Conservation (phyloP, 805 yeast species). For the Metahyphopichia silvanorum region DNA sequence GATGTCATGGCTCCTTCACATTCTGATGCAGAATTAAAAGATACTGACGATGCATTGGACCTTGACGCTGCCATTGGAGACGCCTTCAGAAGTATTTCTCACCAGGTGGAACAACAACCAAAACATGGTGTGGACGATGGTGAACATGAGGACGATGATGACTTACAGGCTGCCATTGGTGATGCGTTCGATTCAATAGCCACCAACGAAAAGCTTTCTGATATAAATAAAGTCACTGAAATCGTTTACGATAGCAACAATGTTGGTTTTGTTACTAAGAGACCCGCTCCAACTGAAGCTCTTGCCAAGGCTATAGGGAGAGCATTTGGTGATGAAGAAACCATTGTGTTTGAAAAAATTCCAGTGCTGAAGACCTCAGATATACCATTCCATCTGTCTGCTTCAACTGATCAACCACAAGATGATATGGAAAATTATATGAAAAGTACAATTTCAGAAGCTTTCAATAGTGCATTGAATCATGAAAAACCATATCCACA, state of each 20-base stretch:
- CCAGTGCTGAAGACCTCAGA: conserved; percentile 8
- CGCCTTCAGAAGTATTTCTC: conserved; percentile 6
- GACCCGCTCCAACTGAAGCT: conserved; percentile 2
- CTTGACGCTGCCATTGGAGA: conserved; percentile 12
- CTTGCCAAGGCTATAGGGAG: conserved; percentile 15
- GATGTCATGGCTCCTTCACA: too few relatives aligned
- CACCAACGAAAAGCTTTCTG: too few relatives aligned
- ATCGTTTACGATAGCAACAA: not conserved
- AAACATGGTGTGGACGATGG: conserved; percentile 1
- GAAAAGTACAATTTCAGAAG: conserved; percentile 28
- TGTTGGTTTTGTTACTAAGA: not conserved
- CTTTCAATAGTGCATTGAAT: conserved; percentile 19
- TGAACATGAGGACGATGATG: conserved; percentile 10
- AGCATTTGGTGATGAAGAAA: conserved; percentile 9
- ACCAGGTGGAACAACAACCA: conserved; percentile 1
- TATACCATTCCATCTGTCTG: conserved; percentile 18
- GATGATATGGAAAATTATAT: conserved; percentile 11
- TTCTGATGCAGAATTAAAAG: too few relatives aligned
- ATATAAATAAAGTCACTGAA: not conserved
- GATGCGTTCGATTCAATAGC: too few relatives aligned
- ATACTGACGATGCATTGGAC: conserved; percentile 7
- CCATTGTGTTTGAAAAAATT: not conserved
- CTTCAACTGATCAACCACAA: too few relatives aligned
- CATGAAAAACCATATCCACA: conserved; percentile 2
- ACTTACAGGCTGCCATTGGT: conserved; percentile 27